Base-by-base conservation (phyloP, 345 rosid genomes). In the Gossypium rotundifolium region DNA sequence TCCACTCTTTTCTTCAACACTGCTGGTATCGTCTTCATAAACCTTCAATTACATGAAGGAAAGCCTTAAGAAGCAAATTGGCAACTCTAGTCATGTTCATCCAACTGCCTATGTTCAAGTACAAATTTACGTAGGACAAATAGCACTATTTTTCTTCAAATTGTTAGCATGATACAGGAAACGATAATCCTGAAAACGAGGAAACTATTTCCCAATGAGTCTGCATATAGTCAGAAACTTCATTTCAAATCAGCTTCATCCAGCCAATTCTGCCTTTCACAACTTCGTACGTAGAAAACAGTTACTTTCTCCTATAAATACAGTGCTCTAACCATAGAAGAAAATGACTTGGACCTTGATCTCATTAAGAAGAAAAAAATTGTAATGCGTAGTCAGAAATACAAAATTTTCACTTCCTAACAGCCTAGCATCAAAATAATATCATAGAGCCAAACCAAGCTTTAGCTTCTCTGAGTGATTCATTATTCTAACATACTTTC, bases 201-300 rank as follows among this genome's bases (percentile, higher is more conserved):
- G 40, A n/a, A 57, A 40, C 52, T 55, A 40, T 55, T 12, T 1
- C 22, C 13, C 7, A 11, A 57, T 40, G 52, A 71, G 18, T 8
- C 57, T 16, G 10, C 7, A 5, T 69, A 51, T 16, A 17, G 42
- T 23, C 9, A 11, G 20, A 20, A 68, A 49, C 8, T 48, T 17
- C 25, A 11, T 72, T 76, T 23, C 18, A 60, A 70, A 76, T 52
- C 27, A 17, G 65, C 74, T 65, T 73, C 44, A 65, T 69, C 59
- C 53, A 62, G 75, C 55, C n/a, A 52, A 76, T 33, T 46, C 70
- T 62, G 72, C 27, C 65, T 49, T 22, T 42, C 7, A 74, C 18
- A 13, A 63, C 49, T 42, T 9, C 2, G n/a, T 38, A 67, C 12
- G 18, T 58, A 40, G 45, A 27, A 52, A 42, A 42, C 6, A 62